Conservation (phyloP, 78 protist genomes). For the Pigoraptor vietnamica region DNA sequence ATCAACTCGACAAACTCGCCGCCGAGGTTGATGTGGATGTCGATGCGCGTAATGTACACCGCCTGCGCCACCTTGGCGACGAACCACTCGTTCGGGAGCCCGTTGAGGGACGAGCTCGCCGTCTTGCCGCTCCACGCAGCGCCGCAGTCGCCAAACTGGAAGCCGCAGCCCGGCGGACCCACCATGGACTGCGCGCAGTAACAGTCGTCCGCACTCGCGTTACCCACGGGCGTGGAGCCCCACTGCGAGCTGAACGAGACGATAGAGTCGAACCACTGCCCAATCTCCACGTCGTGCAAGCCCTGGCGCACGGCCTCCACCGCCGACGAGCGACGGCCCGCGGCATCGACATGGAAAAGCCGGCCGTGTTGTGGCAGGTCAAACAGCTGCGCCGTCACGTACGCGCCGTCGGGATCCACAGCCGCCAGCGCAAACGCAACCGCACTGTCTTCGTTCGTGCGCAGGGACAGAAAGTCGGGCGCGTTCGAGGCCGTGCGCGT, state of each 20-base stretch:
- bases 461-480: background rate
- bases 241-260: background rate
- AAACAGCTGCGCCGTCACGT: background rate
- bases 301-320: background rate
- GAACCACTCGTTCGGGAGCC: background rate
- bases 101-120: background rate
- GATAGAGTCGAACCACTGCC: background rate
- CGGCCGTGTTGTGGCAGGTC: background rate
- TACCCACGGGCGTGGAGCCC: background rate
- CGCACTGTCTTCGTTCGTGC: background rate
- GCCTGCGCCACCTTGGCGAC: background rate
- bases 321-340: background rate
- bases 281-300: background rate
- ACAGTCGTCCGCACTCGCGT: background rate
- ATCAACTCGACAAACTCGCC: background rate
- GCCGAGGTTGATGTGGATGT: background rate
- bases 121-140: background rate
- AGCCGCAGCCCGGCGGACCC: background rate
- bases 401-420: background rate
- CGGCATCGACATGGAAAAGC: background rate
- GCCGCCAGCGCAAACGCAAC: background rate
- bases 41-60: background rate
- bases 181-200: background rate
- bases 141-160: background rate
- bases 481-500: background rate